A percentile compares a stretch with the other conserved stretches of the same genome.
phyloP scores from a whole-genome alignment of 768 basidiomycete genomes.

The Hypholoma fasciculare region DNA sequence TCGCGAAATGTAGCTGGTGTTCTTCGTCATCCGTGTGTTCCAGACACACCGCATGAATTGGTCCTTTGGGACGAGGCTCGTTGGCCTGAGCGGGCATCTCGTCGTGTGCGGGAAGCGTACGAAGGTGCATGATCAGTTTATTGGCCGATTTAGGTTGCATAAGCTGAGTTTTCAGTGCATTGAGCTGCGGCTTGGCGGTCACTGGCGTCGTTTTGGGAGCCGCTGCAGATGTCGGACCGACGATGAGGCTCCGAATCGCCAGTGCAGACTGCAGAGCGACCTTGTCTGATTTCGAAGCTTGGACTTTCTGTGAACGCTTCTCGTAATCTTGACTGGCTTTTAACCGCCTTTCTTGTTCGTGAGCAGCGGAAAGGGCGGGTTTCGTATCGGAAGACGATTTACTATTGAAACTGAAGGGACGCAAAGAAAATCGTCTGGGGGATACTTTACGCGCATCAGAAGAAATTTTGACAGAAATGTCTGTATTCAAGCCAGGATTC shows the following conservation, averaged over 20 bases:
- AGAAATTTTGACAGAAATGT: background rate
- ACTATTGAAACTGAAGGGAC: conserved; percentile 35
- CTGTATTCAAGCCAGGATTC: background rate
- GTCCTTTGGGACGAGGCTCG: conserved; percentile 27
- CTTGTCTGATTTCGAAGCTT: conserved; percentile 47
- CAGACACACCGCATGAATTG: conserved; percentile 81
- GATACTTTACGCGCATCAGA: background rate
- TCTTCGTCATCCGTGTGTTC: conserved; percentile 62
- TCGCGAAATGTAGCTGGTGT: conserved; percentile 57
- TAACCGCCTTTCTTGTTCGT: conserved; percentile 42
- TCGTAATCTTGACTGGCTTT: conserved; percentile 19
- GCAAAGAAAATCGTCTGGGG: conserved; percentile 49
- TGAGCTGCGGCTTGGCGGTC: conserved; percentile 51
- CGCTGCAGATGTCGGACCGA: conserved; percentile 46
- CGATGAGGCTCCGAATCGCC: conserved; percentile 65
- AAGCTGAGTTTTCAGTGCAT: conserved; percentile 68
- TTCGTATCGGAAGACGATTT: conserved; percentile 30
- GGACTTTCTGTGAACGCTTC: conserved; percentile 10
- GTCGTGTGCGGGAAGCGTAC: conserved; percentile 52
- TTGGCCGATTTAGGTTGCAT: conserved; percentile 66
- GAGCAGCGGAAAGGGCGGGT: conserved; percentile 30
- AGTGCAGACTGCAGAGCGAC: conserved; percentile 65
- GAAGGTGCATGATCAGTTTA: conserved; percentile 72
- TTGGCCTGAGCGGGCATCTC: conserved; percentile 13
- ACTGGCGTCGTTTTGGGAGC: conserved; percentile 39